Conservation (phyloP, 1,139 yeast species). For the Kluyveromyces sp. region DNA sequence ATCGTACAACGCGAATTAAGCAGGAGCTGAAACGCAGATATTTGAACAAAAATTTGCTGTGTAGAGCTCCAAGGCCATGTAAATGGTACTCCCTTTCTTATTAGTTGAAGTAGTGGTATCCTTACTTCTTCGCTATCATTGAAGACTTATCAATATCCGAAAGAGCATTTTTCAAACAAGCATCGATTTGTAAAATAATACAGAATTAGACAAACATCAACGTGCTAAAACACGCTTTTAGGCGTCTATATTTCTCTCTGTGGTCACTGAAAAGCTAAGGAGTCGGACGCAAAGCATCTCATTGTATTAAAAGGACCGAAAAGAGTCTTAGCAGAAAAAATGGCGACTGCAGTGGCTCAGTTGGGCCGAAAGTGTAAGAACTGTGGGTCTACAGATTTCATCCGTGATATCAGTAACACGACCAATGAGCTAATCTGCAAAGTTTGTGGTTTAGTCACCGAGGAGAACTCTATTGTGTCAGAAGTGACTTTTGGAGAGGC, state of each 20-base stretch:
- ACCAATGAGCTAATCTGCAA: constrained; percentile 75
- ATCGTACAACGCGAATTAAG: not conserved
- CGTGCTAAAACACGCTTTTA: not conserved
- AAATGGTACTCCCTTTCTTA: too few relatives aligned
- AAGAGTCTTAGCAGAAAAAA: not conserved
- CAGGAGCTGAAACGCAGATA: not conserved
- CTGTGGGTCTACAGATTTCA: constrained; percentile 44
- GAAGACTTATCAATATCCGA: too few relatives aligned
- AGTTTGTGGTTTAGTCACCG: constrained; percentile 78
- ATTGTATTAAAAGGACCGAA: too few relatives aligned
- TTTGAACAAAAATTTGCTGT: too few relatives aligned
- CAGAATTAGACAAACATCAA: not conserved
- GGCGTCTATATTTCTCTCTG: too few relatives aligned
- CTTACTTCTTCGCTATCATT: too few relatives aligned
- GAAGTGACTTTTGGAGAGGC: constrained; percentile 94
- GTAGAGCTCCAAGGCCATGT: too few relatives aligned
- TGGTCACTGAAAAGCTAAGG: too few relatives aligned
- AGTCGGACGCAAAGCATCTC: too few relatives aligned
- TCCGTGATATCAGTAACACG: constrained; percentile 48
- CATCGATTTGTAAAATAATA: not conserved
- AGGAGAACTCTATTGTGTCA: constrained; percentile 89
- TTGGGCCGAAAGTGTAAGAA: constrained; percentile 30
- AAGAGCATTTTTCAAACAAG: not conserved
- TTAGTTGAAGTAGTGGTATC: too few relatives aligned
- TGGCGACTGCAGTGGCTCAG: not conserved